Percentiles rank a stretch among this genome's conserved stretches.
Conservation (phyloP, 805 yeast genomes). For the Saturnispora ahearnii region DNA sequence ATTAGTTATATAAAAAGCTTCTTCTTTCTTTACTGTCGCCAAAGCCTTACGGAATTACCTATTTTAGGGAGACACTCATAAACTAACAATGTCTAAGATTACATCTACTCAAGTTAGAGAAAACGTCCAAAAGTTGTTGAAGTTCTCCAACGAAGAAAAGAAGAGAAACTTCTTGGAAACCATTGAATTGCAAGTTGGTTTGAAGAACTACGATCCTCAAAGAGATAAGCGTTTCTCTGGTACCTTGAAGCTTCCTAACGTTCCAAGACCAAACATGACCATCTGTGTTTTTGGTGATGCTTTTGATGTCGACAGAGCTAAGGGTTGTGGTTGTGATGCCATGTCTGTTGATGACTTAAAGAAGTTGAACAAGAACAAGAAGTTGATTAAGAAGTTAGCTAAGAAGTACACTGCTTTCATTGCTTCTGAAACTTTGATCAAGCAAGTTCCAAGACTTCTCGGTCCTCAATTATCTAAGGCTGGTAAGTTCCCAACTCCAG, state of each 20-base stretch:
- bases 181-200: slow-evolving; percentile 98
- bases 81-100: slow-evolving; percentile 70
- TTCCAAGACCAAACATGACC: slow-evolving; percentile 99
- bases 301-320: slow-evolving; percentile 99
- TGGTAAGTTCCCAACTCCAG: slow-evolving; percentile 99
- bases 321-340: slow-evolving; percentile 98
- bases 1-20: neutral
- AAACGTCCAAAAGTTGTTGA: slow-evolving; percentile 86
- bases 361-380: slow-evolving; percentile 99
- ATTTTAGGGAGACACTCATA: slow-evolving; percentile 66
- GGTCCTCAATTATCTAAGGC: slow-evolving; percentile 99
- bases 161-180: slow-evolving; percentile 99
- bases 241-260: slow-evolving; percentile 93
- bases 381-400: slow-evolving; percentile 98
- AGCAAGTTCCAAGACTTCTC: slow-evolving; percentile 99
- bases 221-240: slow-evolving; percentile 99
- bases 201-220: slow-evolving; percentile 99
- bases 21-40: slow-evolving; percentile 34
- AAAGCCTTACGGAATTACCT: slow-evolving; percentile 35
- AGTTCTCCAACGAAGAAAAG: slow-evolving; percentile 88
- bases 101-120: slow-evolving; percentile 92
- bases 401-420: slow-evolving; percentile 99
- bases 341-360: slow-evolving; percentile 99
- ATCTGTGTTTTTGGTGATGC: slow-evolving; percentile 99
- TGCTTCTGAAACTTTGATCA: slow-evolving; percentile 98